Conservation (phyloP, 108 stramenopile genomes). For the Parietichytrium sp. region DNA sequence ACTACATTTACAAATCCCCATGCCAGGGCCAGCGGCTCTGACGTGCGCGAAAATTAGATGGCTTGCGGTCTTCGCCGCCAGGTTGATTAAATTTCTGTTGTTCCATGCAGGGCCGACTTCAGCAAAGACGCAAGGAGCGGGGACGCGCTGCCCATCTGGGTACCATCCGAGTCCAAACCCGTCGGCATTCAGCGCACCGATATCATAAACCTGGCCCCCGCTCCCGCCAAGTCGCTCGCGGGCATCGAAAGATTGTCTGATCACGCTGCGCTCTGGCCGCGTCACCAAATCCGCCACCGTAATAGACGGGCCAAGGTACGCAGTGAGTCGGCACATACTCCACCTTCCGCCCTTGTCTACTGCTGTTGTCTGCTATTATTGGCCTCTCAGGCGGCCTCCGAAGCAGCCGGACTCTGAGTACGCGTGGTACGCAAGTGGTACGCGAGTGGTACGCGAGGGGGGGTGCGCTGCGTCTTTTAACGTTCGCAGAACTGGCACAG, state of each 20-base stretch:
- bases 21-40: slow-evolving; percentile 47
- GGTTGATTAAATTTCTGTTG: slow-evolving; percentile 36
- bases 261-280: slow-evolving; percentile 10
- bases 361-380: too few relatives aligned
- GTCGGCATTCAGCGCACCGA: slow-evolving; percentile 45
- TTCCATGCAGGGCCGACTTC: slow-evolving; percentile 43
- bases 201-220: slow-evolving; percentile 26
- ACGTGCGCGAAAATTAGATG: slow-evolving; percentile 45
- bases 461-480: too few relatives aligned
- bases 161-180: slow-evolving; percentile 52
- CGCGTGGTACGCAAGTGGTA: too few relatives aligned
- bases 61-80: slow-evolving; percentile 27
- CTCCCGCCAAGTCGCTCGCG: slow-evolving; percentile 23
- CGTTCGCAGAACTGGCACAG: too few relatives aligned
- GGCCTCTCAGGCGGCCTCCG: too few relatives aligned
- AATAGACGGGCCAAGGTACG: neutral
- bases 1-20: slow-evolving; percentile 25
- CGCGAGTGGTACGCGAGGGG: too few relatives aligned
- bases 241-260: slow-evolving; percentile 24
- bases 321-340: slow-evolving; percentile 15
- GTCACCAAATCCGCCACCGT: slow-evolving; percentile 1
- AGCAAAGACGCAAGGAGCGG: slow-evolving; percentile 34
- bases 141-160: neutral
- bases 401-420: too few relatives aligned
- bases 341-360: too few relatives aligned